These are phyloP conservation scores for Pterocarpus santalinus DNA, from an alignment of 306 rosid genomes.

Conservation along the genomic window DNA sequence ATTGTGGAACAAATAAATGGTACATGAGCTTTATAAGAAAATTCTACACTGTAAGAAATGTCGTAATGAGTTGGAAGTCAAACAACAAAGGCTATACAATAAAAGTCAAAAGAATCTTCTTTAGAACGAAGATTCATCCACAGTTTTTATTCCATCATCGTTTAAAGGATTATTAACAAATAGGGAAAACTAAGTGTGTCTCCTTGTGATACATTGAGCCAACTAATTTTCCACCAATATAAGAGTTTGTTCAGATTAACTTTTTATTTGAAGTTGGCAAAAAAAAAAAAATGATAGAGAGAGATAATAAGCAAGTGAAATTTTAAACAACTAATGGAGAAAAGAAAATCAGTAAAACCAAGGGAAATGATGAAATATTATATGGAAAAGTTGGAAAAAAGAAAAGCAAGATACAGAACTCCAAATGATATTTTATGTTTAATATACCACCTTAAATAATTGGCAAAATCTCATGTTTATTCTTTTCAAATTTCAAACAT, in stretches of 20 bases:
- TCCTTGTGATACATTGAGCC: background rate
- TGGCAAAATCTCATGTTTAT: slow-evolving; percentile 5
- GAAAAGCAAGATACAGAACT: slow-evolving; percentile 8
- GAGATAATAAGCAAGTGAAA: slow-evolving; percentile 1
- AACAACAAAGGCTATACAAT: slow-evolving; percentile 5
- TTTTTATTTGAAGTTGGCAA: background rate
- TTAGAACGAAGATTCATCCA: background rate
- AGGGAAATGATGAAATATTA: slow-evolving; percentile 30
- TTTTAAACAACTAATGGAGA: slow-evolving; percentile 15
- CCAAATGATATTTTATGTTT: background rate
- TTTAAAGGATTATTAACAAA: slow-evolving; percentile 19
- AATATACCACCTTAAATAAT: slow-evolving; percentile 8
- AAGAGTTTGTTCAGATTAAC: slow-evolving; percentile 24
- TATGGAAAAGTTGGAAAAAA: slow-evolving; percentile 10
- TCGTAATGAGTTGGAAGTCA: slow-evolving; percentile 18
- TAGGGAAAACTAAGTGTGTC: background rate
- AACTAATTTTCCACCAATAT: slow-evolving; percentile 28
- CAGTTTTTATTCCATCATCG: background rate
- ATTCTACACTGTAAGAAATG: slow-evolving; percentile 18
- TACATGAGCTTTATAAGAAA: slow-evolving; percentile 29
- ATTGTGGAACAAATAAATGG: slow-evolving; percentile 35
- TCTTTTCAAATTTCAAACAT: slow-evolving; percentile 17
- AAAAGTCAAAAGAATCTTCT: background rate
- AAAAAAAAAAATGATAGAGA: background rate
- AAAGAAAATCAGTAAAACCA: slow-evolving; percentile 16